Conservation (phyloP, 2,329 filamentous ascomycete genomes). For the Zymoseptoria brevis region DNA sequence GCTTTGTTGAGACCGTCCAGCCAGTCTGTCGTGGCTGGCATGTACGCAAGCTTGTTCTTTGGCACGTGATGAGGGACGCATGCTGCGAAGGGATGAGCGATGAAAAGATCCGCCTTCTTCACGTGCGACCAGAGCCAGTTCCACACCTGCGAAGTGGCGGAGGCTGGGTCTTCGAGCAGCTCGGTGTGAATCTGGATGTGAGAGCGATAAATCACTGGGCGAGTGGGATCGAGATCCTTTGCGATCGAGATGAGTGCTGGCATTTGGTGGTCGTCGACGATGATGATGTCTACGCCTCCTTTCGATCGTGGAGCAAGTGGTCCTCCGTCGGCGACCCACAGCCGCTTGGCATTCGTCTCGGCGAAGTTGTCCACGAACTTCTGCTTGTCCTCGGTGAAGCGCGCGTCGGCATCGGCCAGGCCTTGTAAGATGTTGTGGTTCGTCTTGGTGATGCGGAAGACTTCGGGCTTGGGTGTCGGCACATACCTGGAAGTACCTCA, state of each 20-base stretch:
- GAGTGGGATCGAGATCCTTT: slow-evolving; percentile 60
- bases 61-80: slow-evolving; percentile 67
- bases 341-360: slow-evolving; percentile 61
- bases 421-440: slow-evolving; percentile 85
- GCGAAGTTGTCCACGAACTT: slow-evolving; percentile 63
- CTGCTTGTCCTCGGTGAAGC: slow-evolving; percentile 57
- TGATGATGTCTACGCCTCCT: slow-evolving; percentile 67
- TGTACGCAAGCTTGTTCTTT: slow-evolving; percentile 58
- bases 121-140: slow-evolving; percentile 66
- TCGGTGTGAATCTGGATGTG: slow-evolving; percentile 79
- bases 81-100: slow-evolving; percentile 68
- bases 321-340: slow-evolving; percentile 63
- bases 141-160: slow-evolving; percentile 68
- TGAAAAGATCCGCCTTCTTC: slow-evolving; percentile 65
- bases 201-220: slow-evolving; percentile 71
- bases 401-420: slow-evolving; percentile 57
- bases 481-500: slow-evolving; percentile 35
- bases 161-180: slow-evolving; percentile 50
- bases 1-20: slow-evolving; percentile 74
- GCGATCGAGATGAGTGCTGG: slow-evolving; percentile 67
- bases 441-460: slow-evolving; percentile 78
- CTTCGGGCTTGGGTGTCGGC: slow-evolving; percentile 68
- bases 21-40: slow-evolving; percentile 79
- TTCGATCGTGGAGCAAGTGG: slow-evolving; percentile 57
- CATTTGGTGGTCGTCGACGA: slow-evolving; percentile 82